Base-by-base conservation (phyloP, 148 eudicot species). In the Rhododendron henanense region DNA sequence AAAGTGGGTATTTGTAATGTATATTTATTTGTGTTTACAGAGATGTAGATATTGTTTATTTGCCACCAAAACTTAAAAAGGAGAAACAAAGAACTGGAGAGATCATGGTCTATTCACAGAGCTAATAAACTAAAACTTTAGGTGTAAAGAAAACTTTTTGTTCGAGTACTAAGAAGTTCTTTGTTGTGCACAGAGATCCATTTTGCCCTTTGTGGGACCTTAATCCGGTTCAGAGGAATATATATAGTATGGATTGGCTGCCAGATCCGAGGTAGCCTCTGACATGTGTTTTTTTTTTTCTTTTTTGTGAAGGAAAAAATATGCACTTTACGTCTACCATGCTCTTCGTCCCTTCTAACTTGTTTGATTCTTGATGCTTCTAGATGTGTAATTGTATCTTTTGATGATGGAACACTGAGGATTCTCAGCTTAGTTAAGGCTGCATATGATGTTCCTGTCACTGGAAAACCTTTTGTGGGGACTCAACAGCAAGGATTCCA, bases 181-280 rank as follows among this genome's bases (percentile, higher is more conserved):
- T 79, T 15, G 23, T 85, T 74, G 77, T 82, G 84, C 86, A 87
- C 93, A 97, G 99, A 47, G 99, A 97, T 79, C 99, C 98, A 83
- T 97, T 93, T 84, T 91, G 90, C 74, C 96, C 99, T 76, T 78
- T 97, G 84, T 93, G 98, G 98, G 93, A 93, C 84, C 89, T 92
- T 81, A 89, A 89, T 86, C 87, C 94, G 59, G 85, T 90, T 23
- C 94, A 88, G 77, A 89, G 89, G 86, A 88, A 55, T 59, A 89
- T 92, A 84, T 95, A 87, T 89, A 88, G 96, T 89, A 88, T 97
- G 88, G 99, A 97, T 87, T 97, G 99, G 99, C 85, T 93, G 73
- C 93, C 95, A 78, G 91, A 97, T 89, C 99, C 98, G 84, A 93
- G 95, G 99, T 96, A 92, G 69, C 31, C 15, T 81, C 74, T 50